These are phyloP conservation scores for Glonium stellatum DNA, from an alignment of 495 filamentous ascomycete species.

Conservation along the genomic window DNA sequence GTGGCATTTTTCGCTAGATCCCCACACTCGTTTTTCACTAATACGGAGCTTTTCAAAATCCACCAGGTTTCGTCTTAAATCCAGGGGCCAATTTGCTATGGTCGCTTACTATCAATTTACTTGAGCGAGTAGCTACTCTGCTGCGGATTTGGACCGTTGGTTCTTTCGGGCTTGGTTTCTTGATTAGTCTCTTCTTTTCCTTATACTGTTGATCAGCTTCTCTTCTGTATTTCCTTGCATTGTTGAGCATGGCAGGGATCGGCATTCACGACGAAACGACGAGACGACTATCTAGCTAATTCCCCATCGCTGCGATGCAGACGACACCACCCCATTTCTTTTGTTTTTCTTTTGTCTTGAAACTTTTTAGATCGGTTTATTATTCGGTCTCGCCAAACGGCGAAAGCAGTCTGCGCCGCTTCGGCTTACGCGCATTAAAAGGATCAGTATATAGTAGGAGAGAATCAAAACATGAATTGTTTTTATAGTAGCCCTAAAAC, in stretches of 20 bases:
- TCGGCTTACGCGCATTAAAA: not conserved
- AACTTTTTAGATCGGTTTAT: conserved; percentile 2
- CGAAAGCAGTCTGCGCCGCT: not conserved
- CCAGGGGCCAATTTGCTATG: too few species aligned
- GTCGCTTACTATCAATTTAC: not conserved
- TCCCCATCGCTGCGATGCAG: conserved; percentile 4
- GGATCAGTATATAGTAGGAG: not conserved
- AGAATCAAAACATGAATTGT: conserved; percentile 4
- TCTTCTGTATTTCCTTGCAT: conserved; percentile 12
- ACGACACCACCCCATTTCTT: not conserved
- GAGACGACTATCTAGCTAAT: conserved; percentile 18
- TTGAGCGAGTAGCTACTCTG: not conserved
- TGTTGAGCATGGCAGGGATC: conserved; percentile 5
- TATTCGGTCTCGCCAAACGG: not conserved
- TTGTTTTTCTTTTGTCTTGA: not conserved
- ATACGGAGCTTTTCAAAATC: too few species aligned
- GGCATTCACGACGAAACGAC: conserved; percentile 22
- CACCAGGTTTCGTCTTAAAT: too few species aligned
- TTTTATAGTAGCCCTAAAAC: not conserved
- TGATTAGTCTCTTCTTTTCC: not conserved
- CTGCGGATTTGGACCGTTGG: not conserved
- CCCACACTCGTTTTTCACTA: too few species aligned
- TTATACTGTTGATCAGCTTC: not conserved
- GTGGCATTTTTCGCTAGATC: too few species aligned
- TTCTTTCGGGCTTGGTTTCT: not conserved